Evolutionary conservation across 805 yeast genomes (phyloP).

Genomic region (Metschnikowia santaceciliae): DNA sequence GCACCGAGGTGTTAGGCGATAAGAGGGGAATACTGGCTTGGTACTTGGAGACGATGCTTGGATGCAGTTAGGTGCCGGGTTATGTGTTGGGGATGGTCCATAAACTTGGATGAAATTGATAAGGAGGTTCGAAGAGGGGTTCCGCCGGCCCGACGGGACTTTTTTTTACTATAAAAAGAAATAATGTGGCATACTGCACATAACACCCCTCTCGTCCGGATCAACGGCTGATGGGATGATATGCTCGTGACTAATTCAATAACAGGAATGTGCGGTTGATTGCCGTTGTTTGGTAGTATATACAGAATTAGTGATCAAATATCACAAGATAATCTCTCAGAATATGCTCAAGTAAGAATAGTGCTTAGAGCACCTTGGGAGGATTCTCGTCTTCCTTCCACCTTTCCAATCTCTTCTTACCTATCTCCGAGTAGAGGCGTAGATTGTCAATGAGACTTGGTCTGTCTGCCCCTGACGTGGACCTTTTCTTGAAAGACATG

Average conservation of each 20-base stretch:
- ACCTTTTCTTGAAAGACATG: conserved; percentile 10
- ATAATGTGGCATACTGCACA: background rate
- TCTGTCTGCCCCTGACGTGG: background rate
- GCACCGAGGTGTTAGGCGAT: background rate
- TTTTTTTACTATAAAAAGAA: background rate
- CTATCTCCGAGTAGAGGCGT: conserved; percentile 26
- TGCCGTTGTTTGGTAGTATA: background rate
- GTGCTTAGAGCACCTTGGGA: conserved; percentile 9
- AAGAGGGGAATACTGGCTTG: background rate
- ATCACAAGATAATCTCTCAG: background rate
- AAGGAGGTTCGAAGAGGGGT: background rate
- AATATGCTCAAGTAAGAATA: too few species aligned
- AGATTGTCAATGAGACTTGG: conserved; percentile 13
- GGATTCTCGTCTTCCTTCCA: conserved; percentile 25
- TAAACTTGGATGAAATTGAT: too few species aligned
- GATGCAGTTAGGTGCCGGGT: background rate
- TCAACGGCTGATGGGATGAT: background rate
- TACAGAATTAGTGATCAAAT: conserved; percentile 10
- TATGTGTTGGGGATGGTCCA: too few species aligned
- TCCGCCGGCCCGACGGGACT: background rate
- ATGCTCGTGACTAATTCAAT: background rate
- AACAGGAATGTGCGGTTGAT: background rate
- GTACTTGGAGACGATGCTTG: background rate
- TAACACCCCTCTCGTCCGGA: background rate
- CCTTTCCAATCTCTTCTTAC: conserved; percentile 21